phyloP scores from a whole-genome alignment of 1,284 basidiomycete species.

The Cutaneotrichosporon spelunceum region DNA sequence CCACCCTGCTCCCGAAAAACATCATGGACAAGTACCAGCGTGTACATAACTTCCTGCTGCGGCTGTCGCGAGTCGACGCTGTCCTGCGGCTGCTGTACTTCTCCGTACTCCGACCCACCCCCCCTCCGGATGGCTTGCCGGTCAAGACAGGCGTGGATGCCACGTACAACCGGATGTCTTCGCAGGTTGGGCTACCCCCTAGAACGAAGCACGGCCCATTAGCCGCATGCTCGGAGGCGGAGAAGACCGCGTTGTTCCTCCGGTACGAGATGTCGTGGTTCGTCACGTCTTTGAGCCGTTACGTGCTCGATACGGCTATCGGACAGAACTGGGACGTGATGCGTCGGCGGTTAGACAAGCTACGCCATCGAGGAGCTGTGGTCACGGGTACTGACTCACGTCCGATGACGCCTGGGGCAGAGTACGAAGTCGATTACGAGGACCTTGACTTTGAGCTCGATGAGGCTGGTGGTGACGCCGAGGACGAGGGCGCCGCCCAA shows the following conservation, averaged over 20 bases:
- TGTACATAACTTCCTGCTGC: conserved; percentile 71
- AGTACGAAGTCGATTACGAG: conserved; percentile 26
- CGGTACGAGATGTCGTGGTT: conserved; percentile 71
- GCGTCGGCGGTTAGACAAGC: conserved; percentile 52
- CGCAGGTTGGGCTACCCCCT: conserved; percentile 11
- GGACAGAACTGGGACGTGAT: conserved; percentile 69
- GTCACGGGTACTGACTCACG: conserved; percentile 23
- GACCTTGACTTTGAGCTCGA: conserved; percentile 18
- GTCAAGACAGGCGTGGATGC: conserved; percentile 34
- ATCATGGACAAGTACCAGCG: conserved; percentile 78
- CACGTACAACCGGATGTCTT: conserved; percentile 8
- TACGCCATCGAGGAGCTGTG: conserved; percentile 21
- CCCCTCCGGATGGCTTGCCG: conserved; percentile 13
- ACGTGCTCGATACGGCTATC: conserved; percentile 73
- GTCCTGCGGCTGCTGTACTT: conserved; percentile 66
- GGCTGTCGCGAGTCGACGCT: conserved; percentile 70
- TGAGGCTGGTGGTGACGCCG: conserved; percentile 37
- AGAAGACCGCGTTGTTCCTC: conserved; percentile 61
- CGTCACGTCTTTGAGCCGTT: conserved; percentile 61
- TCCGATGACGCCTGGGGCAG: conserved; percentile 26
- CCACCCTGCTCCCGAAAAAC: conserved; percentile 64
- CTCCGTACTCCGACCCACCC: conserved; percentile 25
- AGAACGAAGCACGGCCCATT: conserved; percentile 49
- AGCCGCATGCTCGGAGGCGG: conserved; percentile 58
- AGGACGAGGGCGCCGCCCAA: conserved; percentile 15